Evolutionary conservation across 148 eudicot species (phyloP), one percentile per base, ranked within the genome.

Genomic region (Tetragonia tetragonoides): DNA sequence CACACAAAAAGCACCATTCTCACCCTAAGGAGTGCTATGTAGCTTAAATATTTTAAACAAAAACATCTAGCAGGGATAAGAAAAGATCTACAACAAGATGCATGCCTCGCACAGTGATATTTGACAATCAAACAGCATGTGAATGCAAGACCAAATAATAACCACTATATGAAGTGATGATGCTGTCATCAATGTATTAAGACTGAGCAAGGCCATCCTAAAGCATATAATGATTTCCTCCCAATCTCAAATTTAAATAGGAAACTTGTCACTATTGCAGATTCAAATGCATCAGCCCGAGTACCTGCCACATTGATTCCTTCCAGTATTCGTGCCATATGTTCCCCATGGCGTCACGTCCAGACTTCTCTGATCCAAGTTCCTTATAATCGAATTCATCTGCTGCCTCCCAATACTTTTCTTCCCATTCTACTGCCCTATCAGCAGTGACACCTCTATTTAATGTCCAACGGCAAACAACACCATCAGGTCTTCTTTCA

Each of bases 381-480:
- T 92, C 98, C 84, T 90, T 94, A 74, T 87, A 85, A 14, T 83
- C 93, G 75, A 82, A 79, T 71, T 90, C 85, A 75, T 90, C 88
- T n/a, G 97, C 92, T n/a, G 98, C 97, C 85, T 94, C 98, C 98
- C 98, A 94, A 69, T 90, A 92, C 76, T 94, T 94, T 46, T 92
- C 91, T 83, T 94, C 97, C 97, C 97, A 94, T 82, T 94, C 98
- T 63, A 94, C 78, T 41, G 81, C 78, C 68, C 86, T 86, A 78
- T 92, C 93, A 77, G 93, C 91, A 79, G 87, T 89, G 57, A 92
- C 92, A 65, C 95, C 95, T 83, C 98, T 87, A 24, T 83, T 86
- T 81, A 90, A 68, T 21, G 97, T 92, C 98, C 98, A 94, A 75
- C 81, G 86, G 79, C 88, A 94, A 62, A 92, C 70, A 54, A 90